These are phyloP conservation scores for Lathyrus tuberosus DNA, from an alignment of 306 rosid genomes.

Conservation along the genomic window DNA sequence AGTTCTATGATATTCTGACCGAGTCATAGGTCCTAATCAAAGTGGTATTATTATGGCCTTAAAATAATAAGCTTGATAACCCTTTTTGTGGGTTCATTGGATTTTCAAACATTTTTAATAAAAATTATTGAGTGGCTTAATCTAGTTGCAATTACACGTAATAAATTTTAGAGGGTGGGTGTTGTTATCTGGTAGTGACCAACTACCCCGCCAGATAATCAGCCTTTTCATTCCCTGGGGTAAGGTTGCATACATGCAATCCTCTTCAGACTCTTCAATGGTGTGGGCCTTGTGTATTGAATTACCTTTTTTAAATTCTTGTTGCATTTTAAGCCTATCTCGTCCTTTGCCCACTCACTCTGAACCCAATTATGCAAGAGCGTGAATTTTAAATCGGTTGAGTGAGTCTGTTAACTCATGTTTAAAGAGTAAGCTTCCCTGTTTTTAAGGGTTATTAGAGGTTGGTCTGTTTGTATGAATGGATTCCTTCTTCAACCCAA, in stretches of 20 bases:
- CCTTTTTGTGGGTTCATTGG: neutral
- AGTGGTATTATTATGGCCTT: neutral
- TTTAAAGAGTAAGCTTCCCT: neutral
- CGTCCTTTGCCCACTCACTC: neutral
- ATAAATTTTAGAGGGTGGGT: neutral
- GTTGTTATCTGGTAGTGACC: neutral
- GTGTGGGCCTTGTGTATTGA: neutral
- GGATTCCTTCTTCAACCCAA: too few species aligned
- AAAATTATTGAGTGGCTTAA: neutral
- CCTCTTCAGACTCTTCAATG: neutral
- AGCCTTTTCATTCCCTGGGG: neutral
- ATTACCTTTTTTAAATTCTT: neutral
- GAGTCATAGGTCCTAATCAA: neutral
- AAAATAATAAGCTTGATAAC: neutral
- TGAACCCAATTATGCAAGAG: neutral
- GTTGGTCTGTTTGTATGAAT: neutral
- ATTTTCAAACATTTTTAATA: neutral
- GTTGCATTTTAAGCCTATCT: neutral
- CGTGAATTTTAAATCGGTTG: neutral
- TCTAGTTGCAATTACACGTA: neutral
- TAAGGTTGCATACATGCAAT: neutral
- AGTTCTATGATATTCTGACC: neutral
- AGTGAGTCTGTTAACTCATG: neutral
- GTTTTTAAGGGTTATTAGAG: neutral
- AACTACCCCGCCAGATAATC: neutral